Evolutionary conservation across 176 grass and related monocot species (phyloP).

Genomic region (Zea mays): Zm-B73-REFERENCE-NAM-5.0 NC_050099.1:5991501-5992000

Average conservation of each 20-base stretch:
- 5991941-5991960: conserved; percentile 52
- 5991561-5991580: too few relatives aligned
- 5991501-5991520: too few relatives aligned
- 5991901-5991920: conserved; percentile 86
- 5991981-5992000: conserved; percentile 62
- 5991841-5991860: conserved; percentile 87
- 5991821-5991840: conserved; percentile 98
- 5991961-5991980: conserved; percentile 69
- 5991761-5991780: conserved; percentile 49
- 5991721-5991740: too few relatives aligned
- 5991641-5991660: too few relatives aligned
- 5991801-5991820: conserved; percentile 29
- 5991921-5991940: conserved; percentile 83
- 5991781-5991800: not conserved
- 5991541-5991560: too few relatives aligned
- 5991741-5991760: conserved; percentile 12
- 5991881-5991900: conserved; percentile 93
- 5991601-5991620: too few relatives aligned
- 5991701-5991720: too few relatives aligned
- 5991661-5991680: too few relatives aligned
- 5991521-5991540: too few relatives aligned
- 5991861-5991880: conserved; percentile 77
- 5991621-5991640: too few relatives aligned
- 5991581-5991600: too few relatives aligned
- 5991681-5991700: too few relatives aligned